Percentiles rank a stretch among this genome's conserved stretches.
Conservation (phyloP, 176 grass and related monocot genomes). For the sorghum (Sorghum bicolor) region DNA sequence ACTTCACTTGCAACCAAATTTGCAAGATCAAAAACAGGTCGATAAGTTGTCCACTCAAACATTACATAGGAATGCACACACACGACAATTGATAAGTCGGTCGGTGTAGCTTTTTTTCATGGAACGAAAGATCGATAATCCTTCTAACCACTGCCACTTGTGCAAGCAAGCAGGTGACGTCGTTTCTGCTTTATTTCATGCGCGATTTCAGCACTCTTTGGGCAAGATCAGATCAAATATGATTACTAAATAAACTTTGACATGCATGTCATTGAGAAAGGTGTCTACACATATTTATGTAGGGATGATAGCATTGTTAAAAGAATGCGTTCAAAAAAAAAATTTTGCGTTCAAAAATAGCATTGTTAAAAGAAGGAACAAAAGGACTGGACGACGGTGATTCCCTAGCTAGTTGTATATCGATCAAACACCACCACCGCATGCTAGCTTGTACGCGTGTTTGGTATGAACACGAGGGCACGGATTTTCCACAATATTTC, state of each 20-base stretch:
- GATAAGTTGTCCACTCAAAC: constrained; percentile 8
- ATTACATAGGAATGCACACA: constrained; percentile 3
- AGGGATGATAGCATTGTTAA: too few relatives aligned
- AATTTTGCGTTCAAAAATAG: too few relatives aligned
- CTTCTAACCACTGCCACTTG: not conserved
- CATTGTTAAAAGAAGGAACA: not conserved
- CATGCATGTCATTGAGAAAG: not conserved
- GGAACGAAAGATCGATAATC: not conserved
- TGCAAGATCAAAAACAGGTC: constrained; percentile 4
- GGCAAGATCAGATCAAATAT: not conserved
- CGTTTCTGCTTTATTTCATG: constrained; percentile 12
- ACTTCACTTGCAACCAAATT: not conserved
- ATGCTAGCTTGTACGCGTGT: not conserved
- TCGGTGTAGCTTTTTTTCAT: not conserved
- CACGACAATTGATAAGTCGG: not conserved
- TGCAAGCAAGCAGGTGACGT: not conserved
- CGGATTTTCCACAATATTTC: too few relatives aligned
- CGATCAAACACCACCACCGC: not conserved
- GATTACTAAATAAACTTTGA: not conserved
- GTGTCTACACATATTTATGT: not conserved
- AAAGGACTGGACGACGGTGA: not conserved
- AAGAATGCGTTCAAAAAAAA: too few relatives aligned
- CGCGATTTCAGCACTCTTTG: not conserved
- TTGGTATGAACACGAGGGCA: not conserved
- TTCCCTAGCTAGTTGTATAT: not conserved